Base-by-base conservation (phyloP, 2,329 filamentous ascomycete genomes). In the Lecanosticta acicola region DNA sequence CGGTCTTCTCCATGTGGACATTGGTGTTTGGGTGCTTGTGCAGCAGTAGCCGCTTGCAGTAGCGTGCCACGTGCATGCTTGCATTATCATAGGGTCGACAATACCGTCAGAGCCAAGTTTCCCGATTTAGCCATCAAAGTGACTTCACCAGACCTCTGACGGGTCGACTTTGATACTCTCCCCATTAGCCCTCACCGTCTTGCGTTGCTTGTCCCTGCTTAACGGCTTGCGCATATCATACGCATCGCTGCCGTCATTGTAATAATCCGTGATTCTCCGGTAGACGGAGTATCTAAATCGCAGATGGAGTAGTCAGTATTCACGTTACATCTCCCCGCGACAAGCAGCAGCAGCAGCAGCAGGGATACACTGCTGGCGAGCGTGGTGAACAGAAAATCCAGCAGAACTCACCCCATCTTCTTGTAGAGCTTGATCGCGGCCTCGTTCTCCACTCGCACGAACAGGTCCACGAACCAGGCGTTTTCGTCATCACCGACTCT, bases 181-280 rank as follows among this genome's bases (percentile, higher is more conserved):
- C 14, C 93, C 93, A 58, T 91, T 80, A 43, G 84, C 79, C 54
- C 93, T 79, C 39, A 94, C 77, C 67, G 94, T 87, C 66, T 86
- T 78, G 47, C 77, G 71, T 45, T 83, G 78, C 66, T 77, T 79
- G 69, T 98, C 93, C 61, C 90, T 79, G 68, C 79, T 85, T 71
- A 91, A 80, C 32, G 88, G 80, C 66, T 96, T 97, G 55, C 93
- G 81, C 93, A 98, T 98, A 70, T 98, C 93, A 66, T 87, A 93
- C 14, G 91, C 93, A 71, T 97, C 91, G 68, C 94, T 89, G 63
- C 94, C 86, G 64, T 96, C 90, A 53, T 85, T 87, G 62, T 98
- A 98, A 68, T 98, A 98, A 59, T 85, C 85, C 58, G 88, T 82
- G 36, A 98, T 91, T 8, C 87, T 80, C 37, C 93, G 78, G 69